phyloP scores from a whole-genome alignment of 1,284 basidiomycete species.

The Ganoderma lucidum region DNA sequence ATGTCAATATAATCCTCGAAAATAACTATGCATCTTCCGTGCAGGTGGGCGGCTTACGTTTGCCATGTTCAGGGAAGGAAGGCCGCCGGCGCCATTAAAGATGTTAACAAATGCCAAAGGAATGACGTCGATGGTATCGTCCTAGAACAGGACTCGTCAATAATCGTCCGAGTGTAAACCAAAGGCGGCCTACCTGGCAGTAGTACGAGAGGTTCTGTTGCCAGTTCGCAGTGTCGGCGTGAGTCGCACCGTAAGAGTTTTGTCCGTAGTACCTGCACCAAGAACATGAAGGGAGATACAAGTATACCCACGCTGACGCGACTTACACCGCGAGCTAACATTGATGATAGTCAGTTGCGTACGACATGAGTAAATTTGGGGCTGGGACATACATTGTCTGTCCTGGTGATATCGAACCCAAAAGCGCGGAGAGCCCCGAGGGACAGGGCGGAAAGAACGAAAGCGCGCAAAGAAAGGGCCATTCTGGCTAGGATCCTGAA shows the following conservation, averaged over 20 bases:
- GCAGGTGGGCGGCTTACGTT: constrained; percentile 51
- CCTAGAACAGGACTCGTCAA: constrained; percentile 36
- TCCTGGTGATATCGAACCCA: constrained; percentile 37
- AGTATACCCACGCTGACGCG: neutral
- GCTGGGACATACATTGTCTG: constrained; percentile 38
- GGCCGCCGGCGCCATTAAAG: constrained; percentile 61
- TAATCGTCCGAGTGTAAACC: neutral
- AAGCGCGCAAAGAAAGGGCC: constrained; percentile 24
- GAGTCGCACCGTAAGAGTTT: constrained; percentile 65
- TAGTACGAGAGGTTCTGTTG: constrained; percentile 60
- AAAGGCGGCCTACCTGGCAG: constrained; percentile 48
- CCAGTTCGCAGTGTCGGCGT: constrained; percentile 52
- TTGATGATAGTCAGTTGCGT: neutral
- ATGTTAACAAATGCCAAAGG: constrained; percentile 68
- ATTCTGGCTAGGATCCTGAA: constrained; percentile 7
- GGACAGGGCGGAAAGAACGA: constrained; percentile 27
- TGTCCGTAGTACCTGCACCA: constrained; percentile 51
- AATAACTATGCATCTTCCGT: neutral
- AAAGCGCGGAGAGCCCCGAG: constrained; percentile 22
- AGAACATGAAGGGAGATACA: neutral
- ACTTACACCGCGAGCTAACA: constrained; percentile 11
- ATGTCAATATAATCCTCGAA: neutral
- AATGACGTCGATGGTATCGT: constrained; percentile 59
- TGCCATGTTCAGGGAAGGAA: constrained; percentile 67
- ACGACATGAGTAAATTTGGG: neutral